Evolutionary conservation across 2,329 filamentous ascomycete species (phyloP), one percentile per base, ranked within the genome.

Genomic region (Aspergillus texensis): DNA sequence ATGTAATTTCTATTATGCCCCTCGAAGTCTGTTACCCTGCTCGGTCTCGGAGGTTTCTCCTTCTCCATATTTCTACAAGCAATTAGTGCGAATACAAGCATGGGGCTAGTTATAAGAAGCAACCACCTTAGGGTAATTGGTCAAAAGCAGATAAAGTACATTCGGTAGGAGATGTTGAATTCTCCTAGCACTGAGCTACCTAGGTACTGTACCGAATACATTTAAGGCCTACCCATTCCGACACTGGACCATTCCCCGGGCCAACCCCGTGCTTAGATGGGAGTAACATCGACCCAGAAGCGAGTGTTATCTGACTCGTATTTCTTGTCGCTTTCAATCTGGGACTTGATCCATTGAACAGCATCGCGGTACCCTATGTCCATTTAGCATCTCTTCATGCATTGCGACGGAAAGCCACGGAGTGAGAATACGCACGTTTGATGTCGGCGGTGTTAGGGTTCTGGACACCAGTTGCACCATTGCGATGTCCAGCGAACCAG

Each of bases 301-400:
- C 73, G 68, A 52, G 71, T 74, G 63, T 75, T 68, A 45, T 75
- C 73, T 24, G 54, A 65, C 54, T 64, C 61, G 39, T 73, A 72
- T 41, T 54, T 63, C 5, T 58, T 16, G 39, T 65, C 48, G 41
- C 67, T 69, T 19, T 70, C 67, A 41, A 75, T 67, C 65, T 74
- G 72, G 24, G 65, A 36, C 52, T 74, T 65, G 45, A 74, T 75
- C 73, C 73, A 75, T 16, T 63, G 39, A 19, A 74, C 62, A 3
- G 68, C 72, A 32, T 32, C 28, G 48, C 48, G 48, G 48, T 52
- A 52, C 9, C 48, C 48, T 52, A 52, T 52, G 8, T 10, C 6
- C 12, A n/a, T 9, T 52, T 12, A 52, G 26, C 9, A 52, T 32
- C 30, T 10, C 11, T 21, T 1, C 1, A 6, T 52, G 4, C 11